Base-by-base conservation (phyloP, 495 filamentous ascomycete genomes). In the Aspergillus cavernicola region DNA sequence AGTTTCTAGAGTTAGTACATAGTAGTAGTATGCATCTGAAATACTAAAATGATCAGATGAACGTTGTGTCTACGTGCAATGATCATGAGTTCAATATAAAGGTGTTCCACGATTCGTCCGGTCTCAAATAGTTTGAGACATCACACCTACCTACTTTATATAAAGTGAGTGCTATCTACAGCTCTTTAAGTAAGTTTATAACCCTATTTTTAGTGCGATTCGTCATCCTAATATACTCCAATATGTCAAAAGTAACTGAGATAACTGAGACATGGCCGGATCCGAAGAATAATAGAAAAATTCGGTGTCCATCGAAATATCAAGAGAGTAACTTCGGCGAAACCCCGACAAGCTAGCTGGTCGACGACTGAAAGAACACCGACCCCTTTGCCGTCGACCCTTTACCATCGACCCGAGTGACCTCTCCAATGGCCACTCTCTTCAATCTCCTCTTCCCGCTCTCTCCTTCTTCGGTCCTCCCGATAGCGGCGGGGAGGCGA, bases 381-480 rank as follows among this genome's bases (percentile, higher is more conserved):
- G 4, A 4, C 24, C 9, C 24, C 4, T 28, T n/a, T n/a, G n/a
- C n/a, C n/a, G n/a, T n/a, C n/a, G n/a, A n/a, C n/a, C n/a, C 44
- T 4, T 56, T 33, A 64, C 56, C 56, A 56, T 15, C 57, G 50
- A 46, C 50, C 54, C 22, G 53, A 46, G 10, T 47, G 56, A 39
- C 41, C 41, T 44, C 48, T 50, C 19, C 56, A 46, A 18, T 56
- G 56, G 18, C 19, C 28, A 6, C 57, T 59, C 9, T 58, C 65
- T 24, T 59, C 37, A 18, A 37, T 9, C 7, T 38, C 33, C 32
- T 61, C 19, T 6, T 68, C 65, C 28, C 57, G 44, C 35, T 62
- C 58, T 18, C 46, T 53, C 15, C 64, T 59, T 24, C 63, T 53
- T 24, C 60, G 37, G 28, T 55, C 56, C 22, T 66, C 59, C 13